Evolutionary conservation across 2,329 filamentous ascomycete genomes (phyloP).

Genomic region (Lecanoromycetidae sp.): DNA sequence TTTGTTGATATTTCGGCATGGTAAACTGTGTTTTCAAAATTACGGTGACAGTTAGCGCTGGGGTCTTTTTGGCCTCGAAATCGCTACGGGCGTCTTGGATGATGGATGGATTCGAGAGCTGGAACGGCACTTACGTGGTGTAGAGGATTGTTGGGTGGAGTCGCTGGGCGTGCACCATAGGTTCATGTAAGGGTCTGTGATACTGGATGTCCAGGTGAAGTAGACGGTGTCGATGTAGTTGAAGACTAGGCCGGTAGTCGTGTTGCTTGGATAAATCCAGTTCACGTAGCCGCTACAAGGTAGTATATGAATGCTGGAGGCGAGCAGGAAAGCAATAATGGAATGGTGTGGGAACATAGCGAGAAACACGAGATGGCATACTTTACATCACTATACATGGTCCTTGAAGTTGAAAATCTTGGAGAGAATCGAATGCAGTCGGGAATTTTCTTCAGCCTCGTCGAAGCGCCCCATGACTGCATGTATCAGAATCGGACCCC

Average conservation of each 20-base stretch:
- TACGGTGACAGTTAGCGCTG: slow-evolving; percentile 1
- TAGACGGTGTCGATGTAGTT: slow-evolving; percentile 12
- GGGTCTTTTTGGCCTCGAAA: neutral
- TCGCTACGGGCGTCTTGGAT: neutral
- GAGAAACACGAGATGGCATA: no score
- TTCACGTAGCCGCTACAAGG: slow-evolving; percentile 4
- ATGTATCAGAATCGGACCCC: no score
- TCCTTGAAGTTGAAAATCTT: no score
- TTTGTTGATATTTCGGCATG: slow-evolving; percentile 5
- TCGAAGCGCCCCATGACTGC: no score
- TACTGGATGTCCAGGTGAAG: slow-evolving; percentile 12
- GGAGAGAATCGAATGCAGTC: no score
- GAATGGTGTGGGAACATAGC: no score
- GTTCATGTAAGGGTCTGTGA: slow-evolving; percentile 6
- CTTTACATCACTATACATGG: no score
- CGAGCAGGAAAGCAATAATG: neutral
- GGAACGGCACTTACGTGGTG: slow-evolving; percentile 6
- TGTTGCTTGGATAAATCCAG: slow-evolving; percentile 6
- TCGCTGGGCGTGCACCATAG: slow-evolving; percentile 8
- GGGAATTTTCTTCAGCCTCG: no score
- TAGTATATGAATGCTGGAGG: neutral
- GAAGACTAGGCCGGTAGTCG: neutral
- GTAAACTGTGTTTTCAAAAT: neutral
- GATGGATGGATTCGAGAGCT: no score
- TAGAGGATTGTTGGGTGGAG: neutral